Evolutionary conservation across 768 basidiomycete genomes (phyloP), one percentile per base, ranked within the genome.

Genomic region (Lactarius tabidus): DNA sequence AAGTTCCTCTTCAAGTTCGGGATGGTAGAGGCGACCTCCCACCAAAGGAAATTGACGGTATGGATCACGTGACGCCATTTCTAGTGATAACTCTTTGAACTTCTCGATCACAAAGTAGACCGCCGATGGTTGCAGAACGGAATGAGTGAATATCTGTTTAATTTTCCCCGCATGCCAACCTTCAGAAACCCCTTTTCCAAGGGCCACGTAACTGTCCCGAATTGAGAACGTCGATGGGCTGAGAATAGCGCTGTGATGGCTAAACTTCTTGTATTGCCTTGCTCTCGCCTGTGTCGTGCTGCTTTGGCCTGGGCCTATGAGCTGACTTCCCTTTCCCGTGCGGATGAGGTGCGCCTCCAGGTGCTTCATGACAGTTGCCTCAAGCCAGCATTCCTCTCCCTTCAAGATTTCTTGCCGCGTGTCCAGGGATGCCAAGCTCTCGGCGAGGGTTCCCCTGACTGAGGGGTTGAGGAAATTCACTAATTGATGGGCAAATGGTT

Each of bases 141-240:
- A 23, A 45, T 48, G 41, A 3, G n/a, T 26, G 59, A 60, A 60
- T 39, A 60, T 60, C 12, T 60, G 59, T 14, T 60, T 45, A 20
- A 62, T 53, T 29, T 52, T 45, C 15, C 45, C 60, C 29, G 60
- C 60, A 26, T 54, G 20, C 60, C 60, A 62, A 28, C 23, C 51
- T 12, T 53, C 28, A 38, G 51, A 45, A 31, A 62, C 23, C 2
- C 60, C 60, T n/a, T 23, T n/a, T 1, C 60, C 60, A 52, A 54
- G 6, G 35, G 31, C 60, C 4, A 62, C 29, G 17, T 54, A 54
- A 36, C 60, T 52, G 33, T 62, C 52, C 14, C 20, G 23, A n/a
- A 35, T 33, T 20, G 48, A 53, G 15, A 23, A 62, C 1, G 28
- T 28, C 54, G 26, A 52, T 39, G 51, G 45, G 45, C 45, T 48